phyloP scores from a whole-genome alignment of 2,329 filamentous ascomycete genomes.

The Colletotrichum incanum region DNA sequence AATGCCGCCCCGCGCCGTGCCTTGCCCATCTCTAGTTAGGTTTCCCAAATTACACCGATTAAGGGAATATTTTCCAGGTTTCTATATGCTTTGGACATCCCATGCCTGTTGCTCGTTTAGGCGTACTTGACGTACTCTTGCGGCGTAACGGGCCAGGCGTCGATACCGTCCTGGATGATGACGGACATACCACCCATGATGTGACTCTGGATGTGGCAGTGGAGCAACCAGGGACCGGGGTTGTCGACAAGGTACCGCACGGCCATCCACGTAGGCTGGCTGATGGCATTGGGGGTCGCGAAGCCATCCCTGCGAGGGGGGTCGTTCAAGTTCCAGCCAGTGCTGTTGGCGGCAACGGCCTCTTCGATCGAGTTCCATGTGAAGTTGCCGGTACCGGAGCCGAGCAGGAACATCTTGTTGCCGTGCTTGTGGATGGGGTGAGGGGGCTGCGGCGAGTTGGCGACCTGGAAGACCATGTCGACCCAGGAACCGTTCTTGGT shows the following conservation, averaged over 20 bases:
- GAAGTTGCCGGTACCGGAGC: constrained; percentile 65
- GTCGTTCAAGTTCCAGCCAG: constrained; percentile 70
- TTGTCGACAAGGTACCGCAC: constrained; percentile 68
- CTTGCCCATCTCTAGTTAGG: constrained; percentile 12
- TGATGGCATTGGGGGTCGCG: constrained; percentile 53
- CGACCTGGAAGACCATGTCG: constrained; percentile 67
- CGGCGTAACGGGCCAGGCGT: constrained; percentile 60
- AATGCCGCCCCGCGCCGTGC: constrained; percentile 24
- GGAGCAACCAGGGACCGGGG: constrained; percentile 69
- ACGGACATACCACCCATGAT: constrained; percentile 69
- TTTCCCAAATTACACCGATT: constrained; percentile 24
- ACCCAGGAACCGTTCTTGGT: constrained; percentile 67
- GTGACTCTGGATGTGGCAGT: constrained; percentile 71
- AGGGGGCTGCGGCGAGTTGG: constrained; percentile 63
- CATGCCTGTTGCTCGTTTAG: neutral
- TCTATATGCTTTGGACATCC: neutral
- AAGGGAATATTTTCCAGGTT: neutral
- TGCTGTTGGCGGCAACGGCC: constrained; percentile 62
- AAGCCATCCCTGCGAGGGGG: constrained; percentile 69
- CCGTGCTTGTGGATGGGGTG: constrained; percentile 78
- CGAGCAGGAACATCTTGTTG: constrained; percentile 72
- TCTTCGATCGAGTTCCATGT: constrained; percentile 68
- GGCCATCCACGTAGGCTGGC: constrained; percentile 61
- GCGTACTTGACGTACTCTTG: constrained; percentile 51
- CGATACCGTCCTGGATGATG: constrained; percentile 65